A percentile compares a stretch with the other conserved stretches of the same genome.
Evolutionary conservation across 441 rosid genomes (phyloP).

Genomic region (Adansonia rubrostipa): DNA sequence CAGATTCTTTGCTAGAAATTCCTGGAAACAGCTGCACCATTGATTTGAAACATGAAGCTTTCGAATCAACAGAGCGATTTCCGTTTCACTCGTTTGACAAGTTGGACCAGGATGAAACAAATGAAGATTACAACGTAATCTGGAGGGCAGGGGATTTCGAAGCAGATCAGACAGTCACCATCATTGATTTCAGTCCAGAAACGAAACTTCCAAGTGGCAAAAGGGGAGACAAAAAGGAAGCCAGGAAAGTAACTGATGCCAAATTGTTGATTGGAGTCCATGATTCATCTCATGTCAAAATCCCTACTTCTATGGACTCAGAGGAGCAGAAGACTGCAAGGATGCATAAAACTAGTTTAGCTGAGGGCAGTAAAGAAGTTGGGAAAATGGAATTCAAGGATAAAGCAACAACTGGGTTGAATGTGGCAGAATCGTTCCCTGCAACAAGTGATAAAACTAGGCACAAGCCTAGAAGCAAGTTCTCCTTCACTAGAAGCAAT

Average conservation of each 20-base stretch:
- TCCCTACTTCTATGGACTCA: constrained; percentile 20
- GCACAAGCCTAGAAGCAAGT: constrained; percentile 18
- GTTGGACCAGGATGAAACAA: neutral
- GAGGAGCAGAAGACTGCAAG: constrained; percentile 36
- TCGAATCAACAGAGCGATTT: constrained; percentile 14
- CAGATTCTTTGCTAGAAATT: neutral
- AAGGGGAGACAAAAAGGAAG: constrained; percentile 28
- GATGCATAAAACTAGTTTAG: constrained; percentile 17
- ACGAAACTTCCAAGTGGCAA: constrained; percentile 27
- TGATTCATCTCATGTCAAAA: constrained; percentile 12
- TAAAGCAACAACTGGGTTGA: constrained; percentile 25
- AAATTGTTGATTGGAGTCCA: neutral
- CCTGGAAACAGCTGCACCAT: constrained; percentile 2
- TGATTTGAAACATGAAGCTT: constrained; percentile 22
- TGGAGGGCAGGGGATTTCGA: constrained; percentile 21
- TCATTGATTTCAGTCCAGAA: neutral
- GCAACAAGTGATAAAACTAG: constrained; percentile 23
- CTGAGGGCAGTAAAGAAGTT: constrained; percentile 23
- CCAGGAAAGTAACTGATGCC: constrained; percentile 20
- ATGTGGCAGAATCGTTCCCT: constrained; percentile 26
- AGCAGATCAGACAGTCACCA: constrained; percentile 23
- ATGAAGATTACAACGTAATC: constrained; percentile 15
- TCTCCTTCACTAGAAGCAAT: constrained; percentile 30
- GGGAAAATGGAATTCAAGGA: constrained; percentile 40
- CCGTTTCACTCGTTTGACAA: constrained; percentile 27